phyloP scores from a whole-genome alignment of 2,329 filamentous ascomycete genomes.

The Arthrobotrys megalospora region DNA sequence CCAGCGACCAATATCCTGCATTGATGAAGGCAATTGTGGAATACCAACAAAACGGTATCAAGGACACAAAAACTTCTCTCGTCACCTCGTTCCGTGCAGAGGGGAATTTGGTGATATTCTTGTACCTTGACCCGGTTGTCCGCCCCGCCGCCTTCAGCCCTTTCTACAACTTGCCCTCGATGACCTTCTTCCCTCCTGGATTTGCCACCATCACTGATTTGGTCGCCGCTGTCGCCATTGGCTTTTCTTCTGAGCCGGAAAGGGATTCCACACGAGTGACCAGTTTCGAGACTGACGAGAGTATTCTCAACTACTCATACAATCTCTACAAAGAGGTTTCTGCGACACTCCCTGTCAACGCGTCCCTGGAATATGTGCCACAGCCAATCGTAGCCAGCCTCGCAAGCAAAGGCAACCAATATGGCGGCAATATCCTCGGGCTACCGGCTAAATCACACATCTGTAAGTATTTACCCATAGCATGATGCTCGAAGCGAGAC shows the following conservation, averaged over 20 bases:
- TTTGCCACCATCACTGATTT: constrained; percentile 30
- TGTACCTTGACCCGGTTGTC: constrained; percentile 29
- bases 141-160: constrained; percentile 26
- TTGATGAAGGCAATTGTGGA: constrained; percentile 36
- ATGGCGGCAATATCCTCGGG: constrained; percentile 37
- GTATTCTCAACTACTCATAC: constrained; percentile 23
- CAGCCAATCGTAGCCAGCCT: constrained; percentile 21
- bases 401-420: constrained; percentile 2
- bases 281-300: constrained; percentile 25
- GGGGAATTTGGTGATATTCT: constrained; percentile 36
- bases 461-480: constrained; percentile 15
- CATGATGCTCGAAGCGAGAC: constrained; percentile 16
- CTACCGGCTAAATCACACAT: constrained; percentile 28
- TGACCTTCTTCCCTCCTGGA: constrained; percentile 29
- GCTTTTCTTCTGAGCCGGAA: constrained; percentile 29
- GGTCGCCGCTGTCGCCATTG: constrained; percentile 24
- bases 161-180: constrained; percentile 13
- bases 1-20: constrained; percentile 15
- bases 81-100: constrained; percentile 30
- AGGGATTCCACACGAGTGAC: constrained; percentile 33
- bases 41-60: constrained; percentile 17
- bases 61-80: constrained; percentile 27
- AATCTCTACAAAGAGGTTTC: background rate
- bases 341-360: constrained; percentile 21
- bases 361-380: constrained; percentile 23